Conservation (phyloP, 139 green algal species). For the Limnomonas spitsbergensis region DNA sequence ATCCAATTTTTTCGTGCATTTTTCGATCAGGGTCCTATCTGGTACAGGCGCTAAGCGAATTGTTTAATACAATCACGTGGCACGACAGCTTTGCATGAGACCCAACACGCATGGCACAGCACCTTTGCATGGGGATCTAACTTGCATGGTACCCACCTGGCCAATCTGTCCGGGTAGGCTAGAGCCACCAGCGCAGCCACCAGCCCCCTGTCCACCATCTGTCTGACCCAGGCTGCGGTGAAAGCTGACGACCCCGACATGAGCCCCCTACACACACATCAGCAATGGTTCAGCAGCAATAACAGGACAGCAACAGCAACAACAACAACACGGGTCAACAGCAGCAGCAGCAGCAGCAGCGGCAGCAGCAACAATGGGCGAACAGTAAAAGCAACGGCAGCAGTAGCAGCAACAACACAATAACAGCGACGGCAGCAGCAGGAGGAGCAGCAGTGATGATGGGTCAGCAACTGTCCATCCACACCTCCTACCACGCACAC, state of each 20-base stretch:
- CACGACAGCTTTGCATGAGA: neutral
- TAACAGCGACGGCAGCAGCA: too few species aligned
- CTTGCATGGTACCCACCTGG: too few species aligned
- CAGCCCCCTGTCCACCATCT: neutral
- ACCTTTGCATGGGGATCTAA: neutral
- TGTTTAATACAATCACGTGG: neutral
- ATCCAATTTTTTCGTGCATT: neutral
- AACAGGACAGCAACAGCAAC: too few species aligned
- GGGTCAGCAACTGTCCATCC: too few species aligned
- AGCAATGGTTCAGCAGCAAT: neutral
- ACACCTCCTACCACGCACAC: too few species aligned
- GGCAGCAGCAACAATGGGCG: neutral
- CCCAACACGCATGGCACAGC: neutral
- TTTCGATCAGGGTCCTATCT: neutral
- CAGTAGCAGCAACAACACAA: too few species aligned
- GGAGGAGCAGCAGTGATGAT: too few species aligned
- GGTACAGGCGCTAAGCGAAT: neutral
- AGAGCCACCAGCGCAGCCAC: neutral
- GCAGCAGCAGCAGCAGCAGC: too few species aligned
- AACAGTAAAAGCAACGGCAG: neutral
- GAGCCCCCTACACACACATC: neutral
- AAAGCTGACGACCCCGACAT: neutral
- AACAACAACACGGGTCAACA: too few species aligned
- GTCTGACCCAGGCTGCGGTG: neutral
- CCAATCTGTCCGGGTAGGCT: neutral